Base-by-base conservation (phyloP, 768 basidiomycete genomes). In the Mycena albidolilacea region DNA sequence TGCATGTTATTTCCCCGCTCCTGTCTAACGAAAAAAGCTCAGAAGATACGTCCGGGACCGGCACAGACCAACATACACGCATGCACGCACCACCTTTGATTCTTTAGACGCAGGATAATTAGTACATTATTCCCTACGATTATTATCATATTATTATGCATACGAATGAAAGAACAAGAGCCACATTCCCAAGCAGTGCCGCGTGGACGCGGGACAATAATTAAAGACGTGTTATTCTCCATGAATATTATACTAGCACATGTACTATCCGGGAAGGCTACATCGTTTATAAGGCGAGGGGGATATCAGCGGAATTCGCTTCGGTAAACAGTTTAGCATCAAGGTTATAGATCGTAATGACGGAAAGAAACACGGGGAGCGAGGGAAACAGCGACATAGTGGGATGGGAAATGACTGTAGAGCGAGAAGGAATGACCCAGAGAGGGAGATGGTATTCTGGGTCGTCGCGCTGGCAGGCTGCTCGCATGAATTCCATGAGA, bases 401-500 rank as follows among this genome's bases (percentile, higher is more conserved):
- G 30, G 30, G 30, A 30, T 8, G n/a, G 9, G 41, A n/a, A 46
- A 71, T 2, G 61, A 38, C 61, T 65, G 67, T 63, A 23, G 23
- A 73, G 67, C 62, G 67, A 35, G 59, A 46, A 30, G n/a, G 58
- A 43, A 58, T n/a, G 48, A 69, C 46, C 38, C 55, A 65, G 21
- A 15, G 30, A 52, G 17, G 54, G 59, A 21, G 9, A 37, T 10
- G 59, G 55, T 43, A 68, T 55, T 64, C 70, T 71, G 74, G 55
- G 74, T 73, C 35, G 70, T 57, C 39, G 60, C 61, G 30, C 65
- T 64, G 2, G 67, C 43, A 48, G 67, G 80, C 71, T 84, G 79
- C 75, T 93, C 87, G 86, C 93, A 95, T 94, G 71, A 95, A 89
- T 78, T 96, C 95, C 93, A 95, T 95, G 69, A 96, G 87, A 66